Evolutionary conservation across 805 yeast species (phyloP).

Genomic region (Ogataea allantospora): DNA sequence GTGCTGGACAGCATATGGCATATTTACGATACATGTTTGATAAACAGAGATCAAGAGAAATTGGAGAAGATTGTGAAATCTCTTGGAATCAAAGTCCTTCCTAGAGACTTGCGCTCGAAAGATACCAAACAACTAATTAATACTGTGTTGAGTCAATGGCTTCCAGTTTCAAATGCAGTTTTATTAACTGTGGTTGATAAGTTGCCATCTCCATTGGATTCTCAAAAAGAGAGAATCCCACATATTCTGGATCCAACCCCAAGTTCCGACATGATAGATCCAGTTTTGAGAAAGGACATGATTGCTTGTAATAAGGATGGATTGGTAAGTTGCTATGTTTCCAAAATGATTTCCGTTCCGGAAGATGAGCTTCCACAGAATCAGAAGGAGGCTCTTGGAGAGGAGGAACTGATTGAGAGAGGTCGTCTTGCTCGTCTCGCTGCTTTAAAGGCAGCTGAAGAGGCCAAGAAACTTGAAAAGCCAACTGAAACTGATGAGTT

Average conservation of each 20-base stretch:
- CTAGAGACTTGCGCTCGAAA: slow-evolving; percentile 77
- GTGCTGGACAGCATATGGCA: slow-evolving; percentile 92
- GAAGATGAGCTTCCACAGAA: slow-evolving; percentile 72
- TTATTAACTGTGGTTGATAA: slow-evolving; percentile 80
- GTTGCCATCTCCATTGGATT: slow-evolving; percentile 76
- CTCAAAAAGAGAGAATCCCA: slow-evolving; percentile 73
- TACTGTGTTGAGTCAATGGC: slow-evolving; percentile 85
- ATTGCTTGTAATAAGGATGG: slow-evolving; percentile 64
- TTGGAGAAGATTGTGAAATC: slow-evolving; percentile 73
- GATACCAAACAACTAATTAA: slow-evolving; percentile 65
- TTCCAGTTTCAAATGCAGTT: slow-evolving; percentile 86
- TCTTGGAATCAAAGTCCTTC: slow-evolving; percentile 62
- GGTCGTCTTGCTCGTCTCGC: slow-evolving; percentile 63
- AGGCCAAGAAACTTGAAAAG: slow-evolving; percentile 35
- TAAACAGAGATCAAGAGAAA: slow-evolving; percentile 65
- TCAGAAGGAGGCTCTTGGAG: slow-evolving; percentile 40
- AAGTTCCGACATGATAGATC: slow-evolving; percentile 46
- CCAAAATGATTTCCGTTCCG: slow-evolving; percentile 86
- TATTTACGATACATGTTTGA: slow-evolving; percentile 68
- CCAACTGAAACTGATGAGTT: slow-evolving; percentile 17
- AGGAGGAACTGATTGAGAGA: slow-evolving; percentile 60
- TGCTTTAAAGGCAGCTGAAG: slow-evolving; percentile 67
- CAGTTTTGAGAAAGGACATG: slow-evolving; percentile 54
- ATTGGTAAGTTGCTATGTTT: slow-evolving; percentile 73
- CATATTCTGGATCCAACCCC: slow-evolving; percentile 62